Evolutionary conservation across 1,139 yeast species (phyloP), one percentile per base, ranked within the genome.

Genomic region (Blastobotrys raffinosifermentans): DNA sequence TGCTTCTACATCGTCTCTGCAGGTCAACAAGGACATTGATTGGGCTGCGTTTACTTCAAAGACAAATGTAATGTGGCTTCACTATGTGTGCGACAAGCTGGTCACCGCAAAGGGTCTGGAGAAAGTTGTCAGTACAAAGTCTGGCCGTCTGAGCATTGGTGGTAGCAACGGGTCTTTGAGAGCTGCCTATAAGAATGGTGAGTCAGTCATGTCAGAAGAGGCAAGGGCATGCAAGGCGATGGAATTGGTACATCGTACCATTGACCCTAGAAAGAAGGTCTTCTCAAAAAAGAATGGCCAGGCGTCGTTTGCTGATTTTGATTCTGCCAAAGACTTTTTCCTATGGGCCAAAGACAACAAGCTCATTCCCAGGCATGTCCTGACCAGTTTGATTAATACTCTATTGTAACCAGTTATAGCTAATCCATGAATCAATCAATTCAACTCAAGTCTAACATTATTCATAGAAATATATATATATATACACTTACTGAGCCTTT

Each of bases 41-140:
- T 72, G 77, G 73, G 56, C 70, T 2, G 43, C 46, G 15, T 60
- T 54, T 41, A 60, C 62, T 39, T 70, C 74, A 1, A 52, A 51
- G 18, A 69, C 75, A n/a, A 73, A 72, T 45, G 59, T 71, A 4
- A 46, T 69, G 29, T 72, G 77, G 77, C 57, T 72, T 31, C 73
- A 70, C 45, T 71, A 72, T 47, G 49, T 73, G 11, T 61, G 60
- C 13, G 68, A 67, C 40, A 61, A 66, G 39, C 51, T 72, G 39
- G 38, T 70, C n/a, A 55, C 64, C 36, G 56, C 52, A 39, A 70
- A 70, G 42, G 60, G 58, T 2, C 50, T 64, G 18, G 43, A 44
- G 25, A 45, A 45, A 15, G 47, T 51, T 14, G 39, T 45, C 16
- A 37, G 47, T 13, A 43, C 55, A 0, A 39, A 51, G 9, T 43